Conservation (phyloP, 2,329 filamentous ascomycete species). For the Scortechinia acanthostroma region DNA sequence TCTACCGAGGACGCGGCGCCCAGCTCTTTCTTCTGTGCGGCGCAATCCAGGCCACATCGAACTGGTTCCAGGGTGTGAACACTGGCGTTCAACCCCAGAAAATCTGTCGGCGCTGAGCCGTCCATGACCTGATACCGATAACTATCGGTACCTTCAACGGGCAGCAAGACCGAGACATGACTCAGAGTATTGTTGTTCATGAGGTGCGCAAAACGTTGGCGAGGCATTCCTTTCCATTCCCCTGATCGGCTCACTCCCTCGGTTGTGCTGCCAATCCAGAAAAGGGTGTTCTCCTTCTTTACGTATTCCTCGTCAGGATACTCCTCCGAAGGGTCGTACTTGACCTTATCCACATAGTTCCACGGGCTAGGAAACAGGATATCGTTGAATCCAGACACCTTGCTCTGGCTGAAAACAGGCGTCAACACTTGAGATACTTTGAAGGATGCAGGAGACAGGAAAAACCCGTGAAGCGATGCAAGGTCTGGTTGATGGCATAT, state of each 20-base stretch:
- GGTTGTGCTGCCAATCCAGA: slow-evolving; percentile 45
- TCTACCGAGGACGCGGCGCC: slow-evolving; percentile 11
- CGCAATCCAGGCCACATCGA: slow-evolving; percentile 23
- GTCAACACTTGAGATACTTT: slow-evolving; percentile 34
- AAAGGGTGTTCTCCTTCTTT: slow-evolving; percentile 34
- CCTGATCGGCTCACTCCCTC: slow-evolving; percentile 37
- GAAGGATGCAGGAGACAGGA: slow-evolving; percentile 34
- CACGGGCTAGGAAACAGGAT: slow-evolving; percentile 33
- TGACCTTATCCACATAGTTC: slow-evolving; percentile 26
- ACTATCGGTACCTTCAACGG: slow-evolving; percentile 17
- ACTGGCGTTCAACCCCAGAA: slow-evolving; percentile 12
- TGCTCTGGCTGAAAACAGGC: slow-evolving; percentile 48
- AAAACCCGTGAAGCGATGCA: slow-evolving; percentile 39
- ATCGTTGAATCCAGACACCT: slow-evolving; percentile 43
- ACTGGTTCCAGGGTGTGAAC: slow-evolving; percentile 28
- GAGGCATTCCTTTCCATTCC: slow-evolving; percentile 49
- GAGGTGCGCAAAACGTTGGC: slow-evolving; percentile 50
- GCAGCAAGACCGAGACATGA: slow-evolving; percentile 10
- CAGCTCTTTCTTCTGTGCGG: slow-evolving; percentile 18
- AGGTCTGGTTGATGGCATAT: slow-evolving; percentile 40
- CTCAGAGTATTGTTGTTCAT: slow-evolving; percentile 33
- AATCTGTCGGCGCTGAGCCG: slow-evolving; percentile 18
- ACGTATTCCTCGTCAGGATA: slow-evolving; percentile 27
- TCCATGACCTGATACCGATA: slow-evolving; percentile 28
- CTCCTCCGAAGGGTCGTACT: slow-evolving; percentile 27